phyloP scores from a whole-genome alignment of 2,329 filamentous ascomycete species.

The Beauveria sp. region DNA sequence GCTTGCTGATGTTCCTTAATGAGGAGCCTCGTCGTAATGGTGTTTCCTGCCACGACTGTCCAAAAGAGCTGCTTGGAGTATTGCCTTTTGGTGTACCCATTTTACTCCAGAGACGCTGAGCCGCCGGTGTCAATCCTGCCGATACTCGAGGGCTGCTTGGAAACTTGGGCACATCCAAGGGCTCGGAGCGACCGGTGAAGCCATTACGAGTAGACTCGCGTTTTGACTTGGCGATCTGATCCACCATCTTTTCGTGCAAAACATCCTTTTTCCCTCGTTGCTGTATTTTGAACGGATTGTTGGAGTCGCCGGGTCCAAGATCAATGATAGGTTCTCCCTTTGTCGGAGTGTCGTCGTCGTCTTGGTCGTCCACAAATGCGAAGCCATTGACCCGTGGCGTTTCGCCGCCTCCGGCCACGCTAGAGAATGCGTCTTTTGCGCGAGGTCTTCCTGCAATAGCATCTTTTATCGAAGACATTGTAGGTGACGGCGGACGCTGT shows the following conservation, averaged over 20 bases:
- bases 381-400: constrained; percentile 92
- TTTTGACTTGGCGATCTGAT: constrained; percentile 67
- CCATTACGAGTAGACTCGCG: constrained; percentile 52
- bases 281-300: constrained; percentile 73
- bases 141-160: constrained; percentile 56
- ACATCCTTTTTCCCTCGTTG: constrained; percentile 67
- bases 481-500: constrained; percentile 62
- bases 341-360: constrained; percentile 37
- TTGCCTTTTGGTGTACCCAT: constrained; percentile 41
- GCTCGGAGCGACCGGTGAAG: constrained; percentile 50
- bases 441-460: constrained; percentile 70
- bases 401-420: constrained; percentile 53
- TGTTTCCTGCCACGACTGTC: constrained; percentile 23
- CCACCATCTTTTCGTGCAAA: constrained; percentile 80
- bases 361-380: constrained; percentile 82
- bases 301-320: constrained; percentile 51
- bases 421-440: constrained; percentile 52
- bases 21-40: constrained; percentile 32
- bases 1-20: constrained; percentile 25
- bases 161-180: constrained; percentile 61
- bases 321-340: constrained; percentile 38
- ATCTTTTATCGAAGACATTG: constrained; percentile 74
- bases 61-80: constrained; percentile 25
- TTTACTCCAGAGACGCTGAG: constrained; percentile 58
- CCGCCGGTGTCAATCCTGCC: constrained; percentile 63